Conservation (phyloP, 495 filamentous ascomycete species). For the Xylaria telfairii region DNA sequence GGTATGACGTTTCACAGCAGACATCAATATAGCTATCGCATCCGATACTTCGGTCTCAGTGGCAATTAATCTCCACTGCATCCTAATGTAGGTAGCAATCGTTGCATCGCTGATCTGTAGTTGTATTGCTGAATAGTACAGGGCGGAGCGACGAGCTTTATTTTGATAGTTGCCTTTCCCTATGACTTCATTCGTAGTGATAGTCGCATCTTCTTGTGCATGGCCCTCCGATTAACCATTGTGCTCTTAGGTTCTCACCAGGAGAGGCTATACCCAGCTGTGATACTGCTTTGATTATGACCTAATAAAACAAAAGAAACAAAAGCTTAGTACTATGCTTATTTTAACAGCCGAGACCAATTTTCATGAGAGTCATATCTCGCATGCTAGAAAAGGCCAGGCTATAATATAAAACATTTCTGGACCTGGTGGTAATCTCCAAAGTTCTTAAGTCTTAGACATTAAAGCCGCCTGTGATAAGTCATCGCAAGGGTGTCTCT, state of each 20-base stretch:
- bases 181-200: slow-evolving; percentile 20
- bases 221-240: not conserved
- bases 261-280: not conserved
- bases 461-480: not conserved
- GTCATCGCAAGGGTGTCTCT: not conserved
- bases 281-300: not conserved
- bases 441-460: not conserved
- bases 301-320: not conserved
- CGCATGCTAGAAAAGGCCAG: not conserved
- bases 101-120: slow-evolving; percentile 2
- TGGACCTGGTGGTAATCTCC: no score
- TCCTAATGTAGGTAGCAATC: not conserved
- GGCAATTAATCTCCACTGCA: slow-evolving; percentile 19
- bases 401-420: not conserved
- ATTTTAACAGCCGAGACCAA: not conserved
- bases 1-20: slow-evolving; percentile 20
- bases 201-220: not conserved
- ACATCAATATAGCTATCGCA: no score
- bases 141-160: not conserved
- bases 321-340: not conserved
- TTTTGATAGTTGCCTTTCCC: not conserved
- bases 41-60: not conserved
- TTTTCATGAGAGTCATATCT: not conserved
- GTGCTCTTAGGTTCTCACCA: not conserved
- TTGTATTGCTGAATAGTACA: not conserved